Evolutionary conservation across 176 grass and related monocot genomes (phyloP), one percentile per base, ranked within the genome.

Genomic region (Poa annua): DNA sequence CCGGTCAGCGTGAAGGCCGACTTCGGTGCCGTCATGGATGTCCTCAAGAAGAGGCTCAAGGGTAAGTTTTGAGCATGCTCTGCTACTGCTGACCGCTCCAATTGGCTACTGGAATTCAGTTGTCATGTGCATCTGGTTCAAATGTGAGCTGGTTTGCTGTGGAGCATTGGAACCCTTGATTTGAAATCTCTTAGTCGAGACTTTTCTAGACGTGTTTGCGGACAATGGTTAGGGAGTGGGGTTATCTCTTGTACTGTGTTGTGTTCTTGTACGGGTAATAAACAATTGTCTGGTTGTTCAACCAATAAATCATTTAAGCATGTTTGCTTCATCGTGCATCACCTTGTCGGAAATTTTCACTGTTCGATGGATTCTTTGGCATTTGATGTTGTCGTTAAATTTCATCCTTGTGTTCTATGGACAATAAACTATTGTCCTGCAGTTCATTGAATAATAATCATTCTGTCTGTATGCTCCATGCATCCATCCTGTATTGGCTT

Each of bases 1-100:
- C 96, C 96, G 0, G 85, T 96, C 14, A 96, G 75, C 0, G 96
- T 99, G 63, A 94, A 96, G 89, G 93, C 96, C 0, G 87, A 93
- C 82, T 99, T 99, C 0, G 93, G 96, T 11, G 87, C 96, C 0
- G 87, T 96, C 85, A 99, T 96, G 96, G 96, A 99, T 65, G 96
- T 96, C 3, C 87, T 99, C 42, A 85, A 87, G 87, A 99, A 92
- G 74, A 93, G 84, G 86, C 93, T 99, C 73, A 80, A 99, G 60
- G 92, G 86, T 71, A 96, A 92, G 70, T 59, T 91, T 33, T 92
- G 74, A 91, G 89, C 22, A 0, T 73, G 44, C 32, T 19, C 78
- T 20, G 50, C 49, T 39, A 22, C 32, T 21, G 54, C 24, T 56
- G 82, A 67, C 29, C 8, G 5, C 16, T 76, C 4, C 55, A 47